Conservation (phyloP, 1,284 basidiomycete species). For the Irpex rosettiformis region DNA sequence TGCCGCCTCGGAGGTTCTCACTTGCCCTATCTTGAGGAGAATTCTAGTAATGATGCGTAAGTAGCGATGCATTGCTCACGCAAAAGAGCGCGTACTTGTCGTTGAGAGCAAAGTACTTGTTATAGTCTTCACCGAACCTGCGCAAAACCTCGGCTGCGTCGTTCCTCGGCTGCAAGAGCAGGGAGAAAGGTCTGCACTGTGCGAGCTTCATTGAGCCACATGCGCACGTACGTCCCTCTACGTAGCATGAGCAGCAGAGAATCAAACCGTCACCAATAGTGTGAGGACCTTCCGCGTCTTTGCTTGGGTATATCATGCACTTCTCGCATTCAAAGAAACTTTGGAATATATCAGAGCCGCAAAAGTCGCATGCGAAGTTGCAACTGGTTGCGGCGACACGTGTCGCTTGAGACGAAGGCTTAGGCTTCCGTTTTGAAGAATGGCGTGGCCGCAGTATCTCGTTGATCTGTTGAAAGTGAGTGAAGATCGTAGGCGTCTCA, state of each 20-base stretch:
- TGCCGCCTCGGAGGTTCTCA: constrained; percentile 33
- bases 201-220: constrained; percentile 57
- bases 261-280: constrained; percentile 40
- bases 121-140: constrained; percentile 1
- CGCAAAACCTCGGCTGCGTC: constrained; percentile 26
- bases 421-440: constrained; percentile 12
- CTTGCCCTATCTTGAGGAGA: not conserved
- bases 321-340: constrained; percentile 66
- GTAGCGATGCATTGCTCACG: not conserved
- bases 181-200: constrained; percentile 45
- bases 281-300: not conserved
- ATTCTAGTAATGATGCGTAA: not conserved
- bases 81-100: not conserved
- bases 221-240: constrained; percentile 64
- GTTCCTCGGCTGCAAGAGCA: constrained; percentile 38
- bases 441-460: not conserved
- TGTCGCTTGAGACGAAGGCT: constrained; percentile 17
- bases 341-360: constrained; percentile 73
- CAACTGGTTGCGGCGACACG: constrained; percentile 8
- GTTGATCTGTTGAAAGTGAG: not conserved
- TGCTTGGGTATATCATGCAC: constrained; percentile 29
- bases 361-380: constrained; percentile 65
- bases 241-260: constrained; percentile 68
- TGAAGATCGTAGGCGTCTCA: constrained; percentile 27
- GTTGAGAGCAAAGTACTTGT: not conserved